phyloP scores from a whole-genome alignment of 169 alveolate species.

The Ophryocystis elektroscirrha region DNA sequence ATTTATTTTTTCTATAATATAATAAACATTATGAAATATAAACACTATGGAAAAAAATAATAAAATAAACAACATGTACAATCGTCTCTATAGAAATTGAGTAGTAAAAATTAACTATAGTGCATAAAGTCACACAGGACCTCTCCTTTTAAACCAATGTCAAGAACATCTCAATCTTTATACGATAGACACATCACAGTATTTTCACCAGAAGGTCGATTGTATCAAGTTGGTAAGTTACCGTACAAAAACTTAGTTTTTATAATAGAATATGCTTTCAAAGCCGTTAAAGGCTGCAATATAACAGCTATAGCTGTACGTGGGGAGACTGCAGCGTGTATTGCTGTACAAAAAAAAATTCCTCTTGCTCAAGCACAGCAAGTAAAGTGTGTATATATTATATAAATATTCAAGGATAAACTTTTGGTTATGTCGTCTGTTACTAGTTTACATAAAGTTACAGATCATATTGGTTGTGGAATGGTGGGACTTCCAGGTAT shows the following conservation, averaged over 20 bases:
- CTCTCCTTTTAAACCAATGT: constrained; percentile 27
- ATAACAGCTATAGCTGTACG: constrained; percentile 79
- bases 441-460: constrained; percentile 38
- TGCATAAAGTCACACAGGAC: no score
- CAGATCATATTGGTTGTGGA: constrained; percentile 43
- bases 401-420: constrained; percentile 29
- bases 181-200: constrained; percentile 76
- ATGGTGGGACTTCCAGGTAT: constrained; percentile 49
- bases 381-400: background rate
- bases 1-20: no score
- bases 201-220: constrained; percentile 94
- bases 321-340: constrained; percentile 77
- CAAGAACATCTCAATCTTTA: constrained; percentile 48
- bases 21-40: no score
- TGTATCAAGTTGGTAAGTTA: constrained; percentile 67
- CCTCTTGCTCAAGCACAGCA: constrained; percentile 24
- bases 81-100: no score
- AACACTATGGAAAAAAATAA: no score
- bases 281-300: constrained; percentile 82
- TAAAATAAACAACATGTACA: no score
- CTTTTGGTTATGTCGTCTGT: constrained; percentile 37
- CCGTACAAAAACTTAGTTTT: background rate
- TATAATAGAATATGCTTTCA: constrained; percentile 71
- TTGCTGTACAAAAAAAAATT: constrained; percentile 74
- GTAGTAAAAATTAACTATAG: no score